Base-by-base conservation (phyloP, 2,329 filamentous ascomycete species). In the Diaporthe amygdali region DNA sequence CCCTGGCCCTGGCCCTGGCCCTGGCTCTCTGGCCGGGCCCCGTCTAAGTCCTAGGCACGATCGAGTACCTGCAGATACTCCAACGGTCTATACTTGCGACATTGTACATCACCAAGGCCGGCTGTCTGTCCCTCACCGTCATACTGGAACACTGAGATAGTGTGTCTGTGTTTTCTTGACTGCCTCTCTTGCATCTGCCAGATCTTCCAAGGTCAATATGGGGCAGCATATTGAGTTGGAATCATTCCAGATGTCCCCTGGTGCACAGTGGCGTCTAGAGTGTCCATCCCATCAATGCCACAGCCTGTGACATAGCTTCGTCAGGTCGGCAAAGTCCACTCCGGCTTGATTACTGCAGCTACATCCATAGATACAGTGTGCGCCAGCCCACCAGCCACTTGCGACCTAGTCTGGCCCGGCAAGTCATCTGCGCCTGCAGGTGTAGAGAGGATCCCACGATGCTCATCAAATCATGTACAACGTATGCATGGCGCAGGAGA, bases 61-160 rank as follows among this genome's bases (percentile, higher is more conserved):
- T 41, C 20, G 41, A 70, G 70, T 70, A 72, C 70, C 67, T 72
- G 70, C 70, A 72, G 70, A 72, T 66, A 66, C 66, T 72, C 44
- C 67, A 66, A 70, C 15, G 12, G 12, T 46, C 46, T 25, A 52
- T 66, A 37, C 67, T 32, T n/a, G 51, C 51, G n/a, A 47, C 66
- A 59, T 47, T 27, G 30, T 46, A n/a, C 41, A 54, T 46, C 22
- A 17, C 32, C 10, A 22, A 49, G n/a, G 61, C 27, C 17, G 15
- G 30, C 30, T 30, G 46, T 30, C 64, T 37, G 39, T 47, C 51
- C 39, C 20, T 56, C 51, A 30, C 32, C 37, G 39, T 46, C 37
- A 22, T 20, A 30, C 25, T 44, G 25, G 25, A 46, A 63, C 14
- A 15, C 4, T 46, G 32, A 5, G 3, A 27, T 22, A 2, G 9